phyloP scores from a whole-genome alignment of 345 rosid species.

The Eucalyptus tenuipes region DNA sequence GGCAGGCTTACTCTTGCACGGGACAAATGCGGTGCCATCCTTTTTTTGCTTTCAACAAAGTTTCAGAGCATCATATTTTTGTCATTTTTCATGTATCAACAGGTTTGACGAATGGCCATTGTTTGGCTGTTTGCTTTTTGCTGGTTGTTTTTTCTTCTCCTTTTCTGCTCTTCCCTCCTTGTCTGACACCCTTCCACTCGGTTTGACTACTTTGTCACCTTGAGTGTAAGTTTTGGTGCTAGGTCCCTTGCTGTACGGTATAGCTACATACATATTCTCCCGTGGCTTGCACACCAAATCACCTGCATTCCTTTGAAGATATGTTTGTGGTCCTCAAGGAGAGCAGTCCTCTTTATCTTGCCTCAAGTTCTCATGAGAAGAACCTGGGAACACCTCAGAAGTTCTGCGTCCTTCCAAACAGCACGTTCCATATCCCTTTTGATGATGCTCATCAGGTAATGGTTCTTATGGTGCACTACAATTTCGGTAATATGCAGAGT shows the following conservation, averaged over 20 bases:
- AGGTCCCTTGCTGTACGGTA: no score
- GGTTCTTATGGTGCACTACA: not conserved
- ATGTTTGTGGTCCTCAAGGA: constrained; percentile 68
- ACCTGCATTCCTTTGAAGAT: constrained; percentile 90
- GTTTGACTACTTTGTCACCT: no score
- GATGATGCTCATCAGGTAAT: constrained; percentile 83
- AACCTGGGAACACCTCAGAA: constrained; percentile 67
- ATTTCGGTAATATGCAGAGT: not conserved
- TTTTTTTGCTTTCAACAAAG: not conserved
- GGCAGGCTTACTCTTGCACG: constrained; percentile 57
- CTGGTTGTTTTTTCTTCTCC: no score
- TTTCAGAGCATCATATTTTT: not conserved
- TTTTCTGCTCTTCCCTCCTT: no score
- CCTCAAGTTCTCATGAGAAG: constrained; percentile 43
- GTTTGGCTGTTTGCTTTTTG: no score
- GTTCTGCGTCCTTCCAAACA: constrained; percentile 44
- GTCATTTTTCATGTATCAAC: not conserved
- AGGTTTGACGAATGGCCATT: no score
- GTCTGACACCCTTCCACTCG: no score
- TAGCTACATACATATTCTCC: constrained; percentile 92
- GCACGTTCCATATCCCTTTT: constrained; percentile 62
- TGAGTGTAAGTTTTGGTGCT: no score
- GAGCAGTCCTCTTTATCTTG: constrained; percentile 58
- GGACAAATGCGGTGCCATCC: constrained; percentile 49
- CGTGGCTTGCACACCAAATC: constrained; percentile 59